These are phyloP conservation scores for Pseudomassariella vexata DNA, from an alignment of 2,329 filamentous ascomycete species.

Conservation along the genomic window DNA sequence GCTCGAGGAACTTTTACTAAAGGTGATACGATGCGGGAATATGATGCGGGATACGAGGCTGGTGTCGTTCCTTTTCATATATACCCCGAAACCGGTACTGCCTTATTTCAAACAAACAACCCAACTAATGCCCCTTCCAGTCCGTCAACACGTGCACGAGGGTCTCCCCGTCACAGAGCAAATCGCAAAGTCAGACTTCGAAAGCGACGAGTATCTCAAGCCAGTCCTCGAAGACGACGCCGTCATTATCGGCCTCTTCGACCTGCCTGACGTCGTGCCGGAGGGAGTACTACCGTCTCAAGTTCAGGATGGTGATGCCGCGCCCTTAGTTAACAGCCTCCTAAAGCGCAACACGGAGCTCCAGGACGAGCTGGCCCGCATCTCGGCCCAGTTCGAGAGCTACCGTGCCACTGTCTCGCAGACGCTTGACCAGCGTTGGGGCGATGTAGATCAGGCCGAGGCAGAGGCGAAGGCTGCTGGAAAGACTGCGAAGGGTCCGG, in stretches of 20 bases:
- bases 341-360: conserved; percentile 48
- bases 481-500: conserved; percentile 18
- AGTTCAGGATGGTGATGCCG: conserved; percentile 17
- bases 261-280: conserved; percentile 50
- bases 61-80: too few relatives aligned
- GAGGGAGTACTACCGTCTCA: conserved; percentile 14
- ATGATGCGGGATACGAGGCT: too few relatives aligned
- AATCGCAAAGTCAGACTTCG: conserved; percentile 57
- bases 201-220: conserved; percentile 75
- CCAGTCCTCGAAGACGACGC: conserved; percentile 87
- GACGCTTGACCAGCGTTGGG: conserved; percentile 61
- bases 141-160: conserved; percentile 42
- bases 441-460: conserved; percentile 42
- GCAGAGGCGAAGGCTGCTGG: conserved; percentile 20
- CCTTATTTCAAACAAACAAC: too few relatives aligned
- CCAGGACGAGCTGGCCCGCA: conserved; percentile 53
- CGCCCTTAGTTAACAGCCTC: conserved; percentile 30
- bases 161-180: conserved; percentile 45
- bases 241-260: conserved; percentile 80
- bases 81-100: too few relatives aligned
- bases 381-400: conserved; percentile 57
- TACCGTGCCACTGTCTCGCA: conserved; percentile 61
- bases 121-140: conserved; percentile 23
- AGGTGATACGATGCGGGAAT: too few relatives aligned
- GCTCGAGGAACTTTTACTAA: conserved; percentile 1